Percentiles rank a stretch among this genome's conserved stretches.
Conservation (phyloP, 2,329 filamentous ascomycete species). For the Pseudophaeomoniella oleicola region DNA sequence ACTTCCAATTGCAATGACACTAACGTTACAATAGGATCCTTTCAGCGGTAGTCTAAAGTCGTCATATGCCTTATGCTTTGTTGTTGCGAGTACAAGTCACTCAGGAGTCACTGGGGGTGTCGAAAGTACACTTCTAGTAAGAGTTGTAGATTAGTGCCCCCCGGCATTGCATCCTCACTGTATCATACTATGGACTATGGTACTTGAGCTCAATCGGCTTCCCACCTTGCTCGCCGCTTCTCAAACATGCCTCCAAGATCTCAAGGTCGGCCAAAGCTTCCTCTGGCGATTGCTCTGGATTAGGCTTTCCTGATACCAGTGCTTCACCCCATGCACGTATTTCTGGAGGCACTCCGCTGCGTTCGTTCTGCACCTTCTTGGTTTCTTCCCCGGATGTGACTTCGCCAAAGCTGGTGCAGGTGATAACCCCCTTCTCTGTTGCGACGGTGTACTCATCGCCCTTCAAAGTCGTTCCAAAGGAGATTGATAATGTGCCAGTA, state of each 20-base stretch:
- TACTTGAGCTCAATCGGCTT: constrained; percentile 9
- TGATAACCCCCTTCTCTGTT: constrained; percentile 36
- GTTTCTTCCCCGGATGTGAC: constrained; percentile 21
- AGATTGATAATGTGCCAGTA: constrained; percentile 34
- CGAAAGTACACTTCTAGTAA: too few species aligned
- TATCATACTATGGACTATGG: constrained; percentile 4
- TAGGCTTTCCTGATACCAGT: constrained; percentile 24
- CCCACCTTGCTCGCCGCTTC: constrained; percentile 19
- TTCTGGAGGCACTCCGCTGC: constrained; percentile 36
- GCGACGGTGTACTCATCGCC: constrained; percentile 35
- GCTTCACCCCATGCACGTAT: constrained; percentile 36
- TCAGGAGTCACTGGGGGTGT: too few species aligned
- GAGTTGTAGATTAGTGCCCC: too few species aligned
- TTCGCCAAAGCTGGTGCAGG: constrained; percentile 19
- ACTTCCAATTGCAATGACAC: too few species aligned
- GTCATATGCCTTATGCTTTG: too few species aligned
- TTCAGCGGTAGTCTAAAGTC: too few species aligned
- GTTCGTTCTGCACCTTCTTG: constrained; percentile 31
- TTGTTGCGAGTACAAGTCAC: too few species aligned
- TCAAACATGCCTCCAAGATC: constrained; percentile 12
- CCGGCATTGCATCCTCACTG: too few species aligned
- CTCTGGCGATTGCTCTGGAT: constrained; percentile 31
- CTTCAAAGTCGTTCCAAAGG: constrained; percentile 37
- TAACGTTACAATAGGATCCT: too few species aligned
- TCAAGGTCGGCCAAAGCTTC: constrained; percentile 21